phyloP scores from a whole-genome alignment of 169 alveolate species.

The Perkinsus chesapeaki region DNA sequence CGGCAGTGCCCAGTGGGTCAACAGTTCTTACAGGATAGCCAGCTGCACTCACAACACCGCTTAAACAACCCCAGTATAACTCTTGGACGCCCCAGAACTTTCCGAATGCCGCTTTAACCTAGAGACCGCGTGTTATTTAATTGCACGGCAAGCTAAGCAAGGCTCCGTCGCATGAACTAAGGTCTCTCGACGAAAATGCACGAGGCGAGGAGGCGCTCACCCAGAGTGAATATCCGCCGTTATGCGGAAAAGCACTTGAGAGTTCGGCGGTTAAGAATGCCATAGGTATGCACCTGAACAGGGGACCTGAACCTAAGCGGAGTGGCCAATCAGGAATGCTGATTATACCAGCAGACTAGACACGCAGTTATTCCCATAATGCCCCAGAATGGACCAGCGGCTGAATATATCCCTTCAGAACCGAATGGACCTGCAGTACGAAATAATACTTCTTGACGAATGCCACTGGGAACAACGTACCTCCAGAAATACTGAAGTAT shows the following conservation, averaged over 20 bases:
- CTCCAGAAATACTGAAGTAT: constrained; percentile 11
- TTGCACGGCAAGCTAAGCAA: too few species aligned
- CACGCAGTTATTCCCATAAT: background rate
- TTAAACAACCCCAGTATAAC: constrained; percentile 1
- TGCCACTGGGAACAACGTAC: too few species aligned
- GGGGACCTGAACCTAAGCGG: too few species aligned
- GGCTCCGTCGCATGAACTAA: too few species aligned
- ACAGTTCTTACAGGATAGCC: constrained; percentile 2
- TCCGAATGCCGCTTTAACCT: constrained; percentile 6
- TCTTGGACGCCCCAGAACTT: constrained; percentile 10
- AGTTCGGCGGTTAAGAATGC: background rate
- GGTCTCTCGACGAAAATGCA: too few species aligned
- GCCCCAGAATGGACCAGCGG: constrained; percentile 5
- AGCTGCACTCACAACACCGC: constrained; percentile 13
- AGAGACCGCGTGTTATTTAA: too few species aligned
- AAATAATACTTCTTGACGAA: too few species aligned
- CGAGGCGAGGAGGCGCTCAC: background rate
- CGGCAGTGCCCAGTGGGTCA: background rate
- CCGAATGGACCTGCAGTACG: constrained; percentile 16
- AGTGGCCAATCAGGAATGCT: too few species aligned
- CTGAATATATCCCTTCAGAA: background rate
- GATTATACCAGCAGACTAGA: background rate
- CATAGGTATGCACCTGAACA: background rate
- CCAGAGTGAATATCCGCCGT: constrained; percentile 14
- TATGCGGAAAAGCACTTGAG: constrained; percentile 6